Base-by-base conservation (phyloP, 768 basidiomycete genomes). In the Mrakia frigida region DNA sequence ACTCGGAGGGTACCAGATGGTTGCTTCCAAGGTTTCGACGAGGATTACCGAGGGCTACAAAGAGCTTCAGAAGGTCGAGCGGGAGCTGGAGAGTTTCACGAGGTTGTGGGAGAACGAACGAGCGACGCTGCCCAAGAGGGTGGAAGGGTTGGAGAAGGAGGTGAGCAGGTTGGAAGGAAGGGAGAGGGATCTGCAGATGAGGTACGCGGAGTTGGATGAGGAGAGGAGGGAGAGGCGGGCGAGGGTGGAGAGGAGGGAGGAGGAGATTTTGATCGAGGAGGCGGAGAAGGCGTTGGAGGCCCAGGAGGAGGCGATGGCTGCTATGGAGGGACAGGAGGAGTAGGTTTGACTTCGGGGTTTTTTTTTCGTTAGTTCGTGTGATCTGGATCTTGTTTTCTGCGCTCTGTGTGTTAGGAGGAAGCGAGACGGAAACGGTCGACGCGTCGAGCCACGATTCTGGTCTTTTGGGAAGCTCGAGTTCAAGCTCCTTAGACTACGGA, bases 1-100 rank as follows among this genome's bases (percentile, higher is more conserved):
- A 21, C 88, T 98, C 3, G 94, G 94, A n/a, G 97, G 97, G 13
- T 98, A 98, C 82, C 88, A 92, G 81, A 87, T 87, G 53, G 89
- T 95, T 14, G 89, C 89, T 39, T 87, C 87, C 80, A 87, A 88
- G 56, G 86, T 94, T 70, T 81, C 79, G 18, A 73, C 82, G 76
- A 72, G 82, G 11, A 81, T 82, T 41, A 59, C 73, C 23, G 80
- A 82, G 16, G 77, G 79, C 14, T 83, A 92, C 82, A 88, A 88
- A 46, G 90, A 90, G 79, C 85, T 94, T 41, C 87, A 90, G 74
- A 86, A 86, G 81, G 86, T 86, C 28, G 85, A 90, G 80, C 79
- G 90, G 41, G 93, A 96, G 60, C 85, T 90, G 79, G 90, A 92
- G 79, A 92, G 91, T 82, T 98, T 97, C 83, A 85, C 86, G 37